Base-by-base conservation (phyloP, 2,329 filamentous ascomycete genomes). In the Pyrenochaeta sp. region DNA sequence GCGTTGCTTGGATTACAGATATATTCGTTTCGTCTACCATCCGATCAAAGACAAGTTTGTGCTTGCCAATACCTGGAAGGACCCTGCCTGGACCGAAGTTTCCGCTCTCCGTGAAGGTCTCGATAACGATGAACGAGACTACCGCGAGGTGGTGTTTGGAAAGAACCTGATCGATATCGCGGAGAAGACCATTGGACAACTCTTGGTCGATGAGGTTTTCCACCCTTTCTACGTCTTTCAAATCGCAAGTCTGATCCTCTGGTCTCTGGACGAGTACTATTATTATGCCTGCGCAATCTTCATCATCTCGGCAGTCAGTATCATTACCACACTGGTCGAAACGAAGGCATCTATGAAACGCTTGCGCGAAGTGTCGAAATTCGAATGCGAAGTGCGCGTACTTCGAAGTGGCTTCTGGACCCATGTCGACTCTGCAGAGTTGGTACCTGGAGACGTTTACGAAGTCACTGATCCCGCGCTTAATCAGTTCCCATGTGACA, bases 141-240 rank as follows among this genome's bases (percentile, higher is more conserved):
- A 88, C 49, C 87, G 96, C 47, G 90, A 95, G 66, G 84, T 87
- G 36, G 90, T 98, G 4, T 99, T 99, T 75, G 94, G 94, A 32
- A 84, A 83, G 51, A 99, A 99, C 67, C 77, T 92, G 52, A 97
- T 99, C 63, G 91, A 97, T 59, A 96, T 99, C 63, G 87, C 96
- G 67, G 89, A 97, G 69, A 99, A 97, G 77, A 88, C 90, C 1
- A 84, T 89, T 14, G 83, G 86, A 1, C 91, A 96, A 69, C 85
- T 99, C 42, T 82, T 99, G 12, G 82, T 97, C 17, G 94, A 99
- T 65, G 95, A 99, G 85, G 92, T 91, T 17, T 92, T 99, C 68
- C 95, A 99, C 72, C 96, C 95, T 0, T 99, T 99, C 74, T 99
- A 99, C 74, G 90, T 99, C 50, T 99, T 99, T 72, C 95, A 99